These are phyloP conservation scores for Pisolithus sp. DNA, from an alignment of 768 basidiomycete species.

Conservation along the genomic window DNA sequence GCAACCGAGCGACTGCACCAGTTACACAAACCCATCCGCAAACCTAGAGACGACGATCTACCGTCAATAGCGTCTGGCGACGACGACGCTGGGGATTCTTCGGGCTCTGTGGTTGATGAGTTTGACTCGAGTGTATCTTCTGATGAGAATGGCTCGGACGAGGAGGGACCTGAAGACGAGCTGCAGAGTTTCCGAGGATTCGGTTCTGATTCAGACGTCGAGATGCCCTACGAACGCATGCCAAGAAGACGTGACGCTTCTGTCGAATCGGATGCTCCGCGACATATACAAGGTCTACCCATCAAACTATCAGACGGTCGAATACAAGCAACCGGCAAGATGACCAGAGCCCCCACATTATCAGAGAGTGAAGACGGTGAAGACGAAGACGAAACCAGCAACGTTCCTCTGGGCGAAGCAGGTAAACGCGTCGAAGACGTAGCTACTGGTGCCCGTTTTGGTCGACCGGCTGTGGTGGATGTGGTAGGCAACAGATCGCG, in stretches of 20 bases:
- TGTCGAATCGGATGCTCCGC: constrained; percentile 42
- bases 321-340: constrained; percentile 52
- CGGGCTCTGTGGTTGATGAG: constrained; percentile 41
- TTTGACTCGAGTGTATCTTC: constrained; percentile 4
- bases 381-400: constrained; percentile 31
- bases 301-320: constrained; percentile 83
- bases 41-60: constrained; percentile 47
- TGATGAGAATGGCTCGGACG: background rate
- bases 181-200: constrained; percentile 5
- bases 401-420: constrained; percentile 19
- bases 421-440: constrained; percentile 53
- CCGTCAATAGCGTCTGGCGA: constrained; percentile 66
- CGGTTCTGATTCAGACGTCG: constrained; percentile 49
- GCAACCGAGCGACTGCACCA: constrained; percentile 69
- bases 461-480: constrained; percentile 72
- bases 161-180: constrained; percentile 9
- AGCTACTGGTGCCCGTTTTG: constrained; percentile 80
- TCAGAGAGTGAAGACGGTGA: constrained; percentile 26
- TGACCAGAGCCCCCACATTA: constrained; percentile 14
- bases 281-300: constrained; percentile 60
- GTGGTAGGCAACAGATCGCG: constrained; percentile 63
- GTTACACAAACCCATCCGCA: constrained; percentile 51
- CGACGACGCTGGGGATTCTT: constrained; percentile 44
- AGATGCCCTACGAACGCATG: constrained; percentile 68
- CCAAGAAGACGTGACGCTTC: constrained; percentile 48